A percentile compares a stretch with the other conserved stretches of the same genome.
Conservation (phyloP, 257 asterid species). For the Linderniella brevidens region DNA sequence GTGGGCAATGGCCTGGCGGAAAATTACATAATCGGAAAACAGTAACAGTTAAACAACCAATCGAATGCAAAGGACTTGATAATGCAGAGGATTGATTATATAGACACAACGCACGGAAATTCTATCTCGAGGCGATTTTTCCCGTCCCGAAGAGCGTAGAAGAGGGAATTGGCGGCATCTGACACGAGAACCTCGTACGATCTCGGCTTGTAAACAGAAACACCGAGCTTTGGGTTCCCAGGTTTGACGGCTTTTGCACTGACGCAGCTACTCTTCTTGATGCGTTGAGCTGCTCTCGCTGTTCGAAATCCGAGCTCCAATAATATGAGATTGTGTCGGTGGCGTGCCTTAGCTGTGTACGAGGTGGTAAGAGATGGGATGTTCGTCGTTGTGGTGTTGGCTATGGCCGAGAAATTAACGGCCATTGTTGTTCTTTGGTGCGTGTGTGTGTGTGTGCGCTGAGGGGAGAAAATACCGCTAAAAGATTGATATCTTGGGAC, state of each 20-base stretch:
- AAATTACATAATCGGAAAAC: slow-evolving; percentile 9
- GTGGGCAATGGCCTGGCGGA: slow-evolving; percentile 69
- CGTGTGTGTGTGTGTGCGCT: too few relatives aligned
- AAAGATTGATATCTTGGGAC: too few relatives aligned
- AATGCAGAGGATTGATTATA: neutral
- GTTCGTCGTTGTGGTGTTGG: too few relatives aligned
- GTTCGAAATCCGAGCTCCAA: too few relatives aligned
- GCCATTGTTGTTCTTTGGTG: too few relatives aligned
- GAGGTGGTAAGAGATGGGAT: too few relatives aligned
- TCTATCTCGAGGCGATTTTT: slow-evolving; percentile 72
- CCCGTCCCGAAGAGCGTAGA: slow-evolving; percentile 65
- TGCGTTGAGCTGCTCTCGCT: slow-evolving; percentile 9
- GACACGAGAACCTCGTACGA: slow-evolving; percentile 71
- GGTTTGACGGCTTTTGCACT: slow-evolving; percentile 30
- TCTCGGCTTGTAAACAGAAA: slow-evolving; percentile 78
- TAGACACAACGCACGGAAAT: slow-evolving; percentile 44
- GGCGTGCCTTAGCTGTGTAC: too few relatives aligned
- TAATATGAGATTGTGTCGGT: too few relatives aligned
- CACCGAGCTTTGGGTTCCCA: slow-evolving; percentile 53
- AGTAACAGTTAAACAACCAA: neutral
- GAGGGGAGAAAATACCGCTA: too few relatives aligned
- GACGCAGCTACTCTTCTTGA: slow-evolving; percentile 21
- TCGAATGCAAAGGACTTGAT: neutral
- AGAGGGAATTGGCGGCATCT: slow-evolving; percentile 74
- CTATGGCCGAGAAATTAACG: too few relatives aligned